These are phyloP conservation scores for Candida boleticola DNA, from an alignment of 805 yeast genomes.

Conservation along the genomic window DNA sequence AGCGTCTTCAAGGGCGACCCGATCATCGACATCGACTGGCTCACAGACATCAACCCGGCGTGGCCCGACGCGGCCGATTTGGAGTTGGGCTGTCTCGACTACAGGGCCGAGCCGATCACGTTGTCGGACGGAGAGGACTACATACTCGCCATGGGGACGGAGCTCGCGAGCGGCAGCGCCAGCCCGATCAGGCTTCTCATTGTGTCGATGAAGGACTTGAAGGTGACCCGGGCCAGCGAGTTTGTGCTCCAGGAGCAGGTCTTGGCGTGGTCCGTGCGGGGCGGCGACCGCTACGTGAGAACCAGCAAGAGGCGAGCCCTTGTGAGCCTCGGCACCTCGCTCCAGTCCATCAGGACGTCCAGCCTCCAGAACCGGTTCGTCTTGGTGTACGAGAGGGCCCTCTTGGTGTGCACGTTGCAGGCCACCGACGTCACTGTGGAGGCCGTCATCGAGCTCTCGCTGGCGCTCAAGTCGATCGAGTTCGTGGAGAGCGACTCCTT, in stretches of 20 bases:
- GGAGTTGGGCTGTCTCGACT: neutral
- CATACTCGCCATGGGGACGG: neutral
- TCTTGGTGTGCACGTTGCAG: neutral
- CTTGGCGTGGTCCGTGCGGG: neutral
- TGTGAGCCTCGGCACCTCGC: neutral
- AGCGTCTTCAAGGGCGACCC: constrained; percentile 10
- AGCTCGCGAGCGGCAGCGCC: neutral
- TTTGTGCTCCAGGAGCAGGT: neutral
- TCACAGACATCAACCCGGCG: constrained; percentile 10
- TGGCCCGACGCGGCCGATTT: constrained; percentile 6
- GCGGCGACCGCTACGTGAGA: neutral
- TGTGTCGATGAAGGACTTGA: neutral
- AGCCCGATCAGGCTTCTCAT: neutral
- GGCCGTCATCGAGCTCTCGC: neutral
- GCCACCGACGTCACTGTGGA: neutral
- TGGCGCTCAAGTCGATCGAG: neutral
- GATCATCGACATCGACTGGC: constrained; percentile 13
- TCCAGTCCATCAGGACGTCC: neutral
- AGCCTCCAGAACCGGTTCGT: neutral
- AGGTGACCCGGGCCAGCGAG: neutral
- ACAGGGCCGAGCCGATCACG: neutral
- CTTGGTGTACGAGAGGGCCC: neutral
- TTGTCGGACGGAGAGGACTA: neutral
- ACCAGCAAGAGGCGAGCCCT: neutral
- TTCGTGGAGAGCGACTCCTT: neutral